Evolutionary conservation across 139 green algal genomes (phyloP).

Genomic region (Dunaliella sp.): DNA sequence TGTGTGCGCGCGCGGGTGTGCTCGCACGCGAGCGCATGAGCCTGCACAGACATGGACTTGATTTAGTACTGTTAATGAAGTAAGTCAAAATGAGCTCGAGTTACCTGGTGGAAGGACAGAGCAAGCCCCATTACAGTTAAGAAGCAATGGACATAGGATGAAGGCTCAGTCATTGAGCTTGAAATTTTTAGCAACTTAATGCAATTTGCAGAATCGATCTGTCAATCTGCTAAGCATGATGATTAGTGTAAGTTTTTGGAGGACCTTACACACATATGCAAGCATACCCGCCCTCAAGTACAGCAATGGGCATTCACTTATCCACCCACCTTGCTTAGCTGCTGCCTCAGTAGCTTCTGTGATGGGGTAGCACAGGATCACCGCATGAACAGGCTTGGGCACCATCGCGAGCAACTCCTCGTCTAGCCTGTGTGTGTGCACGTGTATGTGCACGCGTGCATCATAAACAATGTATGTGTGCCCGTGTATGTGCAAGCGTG

Average conservation of each 20-base stretch:
- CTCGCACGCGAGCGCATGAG: too few species aligned
- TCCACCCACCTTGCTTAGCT: slow-evolving; percentile 51
- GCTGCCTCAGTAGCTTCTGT: slow-evolving; percentile 61
- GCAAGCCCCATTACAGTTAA: not conserved
- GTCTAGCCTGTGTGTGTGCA: not conserved
- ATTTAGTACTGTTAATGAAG: too few species aligned
- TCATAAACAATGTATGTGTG: too few species aligned
- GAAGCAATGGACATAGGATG: not conserved
- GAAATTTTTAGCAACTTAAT: too few species aligned
- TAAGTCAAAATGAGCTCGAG: too few species aligned
- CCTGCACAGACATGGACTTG: too few species aligned
- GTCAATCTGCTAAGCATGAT: not conserved
- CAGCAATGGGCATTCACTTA: not conserved
- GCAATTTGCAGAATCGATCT: not conserved
- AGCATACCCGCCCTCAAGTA: not conserved
- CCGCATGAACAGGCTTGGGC: slow-evolving; percentile 72
- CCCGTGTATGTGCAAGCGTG: too few species aligned
- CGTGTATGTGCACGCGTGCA: too few species aligned
- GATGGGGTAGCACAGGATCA: slow-evolving; percentile 88
- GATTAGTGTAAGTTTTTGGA: not conserved
- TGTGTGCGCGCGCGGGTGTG: too few species aligned
- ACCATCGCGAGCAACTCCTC: slow-evolving; percentile 89
- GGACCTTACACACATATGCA: not conserved
- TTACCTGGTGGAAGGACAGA: too few species aligned
- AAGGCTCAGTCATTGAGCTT: too few species aligned